Evolutionary conservation across 768 basidiomycete species (phyloP).

Genomic region (Paxillus involutus): DNA sequence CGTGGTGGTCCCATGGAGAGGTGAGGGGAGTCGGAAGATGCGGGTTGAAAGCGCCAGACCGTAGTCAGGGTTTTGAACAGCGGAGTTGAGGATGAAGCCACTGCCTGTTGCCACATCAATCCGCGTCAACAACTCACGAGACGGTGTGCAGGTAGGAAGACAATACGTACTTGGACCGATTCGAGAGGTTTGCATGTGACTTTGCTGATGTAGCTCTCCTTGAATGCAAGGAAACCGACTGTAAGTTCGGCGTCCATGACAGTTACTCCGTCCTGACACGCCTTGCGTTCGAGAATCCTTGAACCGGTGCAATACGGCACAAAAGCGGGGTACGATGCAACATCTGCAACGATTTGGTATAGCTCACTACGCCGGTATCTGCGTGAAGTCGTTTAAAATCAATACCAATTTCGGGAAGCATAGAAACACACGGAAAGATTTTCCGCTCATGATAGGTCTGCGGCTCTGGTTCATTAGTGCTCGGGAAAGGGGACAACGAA

Average conservation of each 20-base stretch:
- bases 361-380: conserved; percentile 81
- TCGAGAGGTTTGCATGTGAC: conserved; percentile 80
- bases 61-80: conserved; percentile 74
- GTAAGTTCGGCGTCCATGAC: conserved; percentile 82
- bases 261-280: conserved; percentile 33
- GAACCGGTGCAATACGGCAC: conserved; percentile 86
- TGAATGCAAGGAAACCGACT: conserved; percentile 84
- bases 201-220: conserved; percentile 83
- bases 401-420: conserved; percentile 8
- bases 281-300: conserved; percentile 47
- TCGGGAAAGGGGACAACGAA: conserved; percentile 39
- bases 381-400: conserved; percentile 9
- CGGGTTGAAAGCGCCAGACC: conserved; percentile 72
- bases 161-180: conserved; percentile 68
- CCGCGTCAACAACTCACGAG: conserved; percentile 7
- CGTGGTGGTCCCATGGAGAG: conserved; percentile 21
- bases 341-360: conserved; percentile 85
- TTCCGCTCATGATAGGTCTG: conserved; percentile 82
- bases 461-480: conserved; percentile 30
- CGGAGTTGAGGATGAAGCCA: conserved; percentile 67
- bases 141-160: conserved; percentile 1
- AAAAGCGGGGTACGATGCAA: conserved; percentile 82
- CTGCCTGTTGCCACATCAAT: conserved; percentile 47
- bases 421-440: conserved; percentile 75
- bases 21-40: conserved; percentile 42